Evolutionary conservation across 1,139 yeast genomes (phyloP), one percentile per base, ranked within the genome.

Genomic region (Arxiozyma heterogenica): DNA sequence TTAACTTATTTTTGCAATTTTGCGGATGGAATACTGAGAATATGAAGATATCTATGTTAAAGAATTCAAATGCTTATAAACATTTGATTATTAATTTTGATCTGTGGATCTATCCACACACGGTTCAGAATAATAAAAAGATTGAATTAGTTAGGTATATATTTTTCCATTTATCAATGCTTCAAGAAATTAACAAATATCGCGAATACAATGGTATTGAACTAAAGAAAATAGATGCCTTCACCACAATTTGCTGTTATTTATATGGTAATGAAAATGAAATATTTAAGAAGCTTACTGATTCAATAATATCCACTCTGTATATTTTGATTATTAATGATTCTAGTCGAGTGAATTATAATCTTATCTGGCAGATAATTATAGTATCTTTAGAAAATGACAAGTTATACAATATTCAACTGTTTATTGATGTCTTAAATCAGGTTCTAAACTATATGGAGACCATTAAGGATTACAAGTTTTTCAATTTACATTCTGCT

Each of bases 91-190:
- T 76, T 3, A 82, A 81, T 59, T 74, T 78, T 58, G 78, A 77
- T 41, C 65, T 81, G 9, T 81, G 85, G 85, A 72, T 69, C 55
- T 62, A 22, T 30, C 18, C 39, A 17, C 3, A 4, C 17, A 17
- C 17, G 12, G 5, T 21, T 21, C 30, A 46, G 1, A 15, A 46
- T 17, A 27, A 46, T 34, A 41, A 34, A 46, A 46, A 9, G 12
- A 55, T 73, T 1, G 79, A 75, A 43, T 71, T 81, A 0, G 73
- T 82, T 51, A 73, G 78, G 47, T 75, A 75, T 54, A 67, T 84
- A 11, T 67, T 84, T 5, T 76, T 75, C 54, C 91, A 86, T 57
- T 73, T 84, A 51, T 75, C 77, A 1, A 77, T 77, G 0, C 74
- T 86, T 56, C 70, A 80, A 8, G 73, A 74, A 47, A 78, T 75